Evolutionary conservation across 768 basidiomycete genomes (phyloP).

Genomic region (Russula earlei): DNA sequence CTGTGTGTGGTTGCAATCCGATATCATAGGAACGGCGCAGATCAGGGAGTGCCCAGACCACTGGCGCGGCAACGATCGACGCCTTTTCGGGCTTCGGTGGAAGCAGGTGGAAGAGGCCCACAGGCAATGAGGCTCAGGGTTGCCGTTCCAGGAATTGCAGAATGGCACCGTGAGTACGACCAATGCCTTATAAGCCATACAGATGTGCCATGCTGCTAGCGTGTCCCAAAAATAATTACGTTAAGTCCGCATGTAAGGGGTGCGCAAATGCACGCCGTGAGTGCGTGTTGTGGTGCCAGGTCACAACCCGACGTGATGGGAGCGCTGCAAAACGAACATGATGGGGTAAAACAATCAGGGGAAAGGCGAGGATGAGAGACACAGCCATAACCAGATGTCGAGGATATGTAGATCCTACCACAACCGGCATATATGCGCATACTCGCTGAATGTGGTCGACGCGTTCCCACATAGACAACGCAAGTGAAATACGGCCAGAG

Average conservation of each 20-base stretch:
- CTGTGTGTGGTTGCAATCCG: not conserved
- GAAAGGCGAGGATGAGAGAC: not conserved
- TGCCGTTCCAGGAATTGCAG: not conserved
- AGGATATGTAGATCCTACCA: too few relatives aligned
- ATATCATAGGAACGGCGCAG: not conserved
- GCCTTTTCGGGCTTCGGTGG: not conserved
- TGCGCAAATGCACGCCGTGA: not conserved
- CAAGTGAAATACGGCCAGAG: not conserved
- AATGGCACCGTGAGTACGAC: not conserved
- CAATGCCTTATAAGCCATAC: not conserved
- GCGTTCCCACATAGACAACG: not conserved
- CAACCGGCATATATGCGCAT: too few relatives aligned
- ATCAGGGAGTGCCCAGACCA: not conserved
- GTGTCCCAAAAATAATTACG: not conserved
- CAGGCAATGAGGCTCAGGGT: constrained; percentile 9
- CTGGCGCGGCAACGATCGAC: not conserved
- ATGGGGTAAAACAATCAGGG: not conserved
- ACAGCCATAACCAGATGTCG: not conserved
- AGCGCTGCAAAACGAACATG: not conserved
- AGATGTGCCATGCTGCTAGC: constrained; percentile 2
- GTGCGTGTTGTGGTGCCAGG: constrained; percentile 6
- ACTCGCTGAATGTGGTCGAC: not conserved
- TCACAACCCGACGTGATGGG: not conserved
- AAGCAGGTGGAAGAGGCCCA: not conserved
- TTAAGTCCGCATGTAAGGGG: constrained; percentile 6